Percentiles rank a stretch among this genome's conserved stretches.
These are phyloP conservation scores for Xanthoconium stramineum DNA, from an alignment of 768 basidiomycete genomes.

Conservation along the genomic window DNA sequence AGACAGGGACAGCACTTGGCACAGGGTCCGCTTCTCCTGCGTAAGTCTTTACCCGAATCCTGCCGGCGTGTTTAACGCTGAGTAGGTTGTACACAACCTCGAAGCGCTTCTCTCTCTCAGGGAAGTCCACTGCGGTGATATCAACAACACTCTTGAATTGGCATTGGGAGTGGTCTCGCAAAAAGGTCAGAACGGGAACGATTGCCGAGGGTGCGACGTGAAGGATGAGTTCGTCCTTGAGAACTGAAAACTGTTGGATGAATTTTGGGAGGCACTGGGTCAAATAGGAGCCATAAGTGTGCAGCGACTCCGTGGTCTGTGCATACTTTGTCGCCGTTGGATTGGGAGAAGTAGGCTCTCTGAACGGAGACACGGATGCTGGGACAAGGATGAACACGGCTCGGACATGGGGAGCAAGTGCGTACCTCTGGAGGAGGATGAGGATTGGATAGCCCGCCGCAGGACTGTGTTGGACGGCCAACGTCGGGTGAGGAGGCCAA, in stretches of 20 bases:
- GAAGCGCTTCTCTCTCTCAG: constrained; percentile 88
- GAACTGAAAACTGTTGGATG: constrained; percentile 96
- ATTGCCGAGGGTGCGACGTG: constrained; percentile 82
- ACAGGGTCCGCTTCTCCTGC: constrained; percentile 91
- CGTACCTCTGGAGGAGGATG: constrained; percentile 47
- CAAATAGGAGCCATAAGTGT: constrained; percentile 91
- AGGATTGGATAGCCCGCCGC: constrained; percentile 47
- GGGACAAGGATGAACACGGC: constrained; percentile 13
- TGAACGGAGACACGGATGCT: constrained; percentile 79
- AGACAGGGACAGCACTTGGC: constrained; percentile 75
- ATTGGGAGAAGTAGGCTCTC: constrained; percentile 87
- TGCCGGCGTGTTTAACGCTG: constrained; percentile 70
- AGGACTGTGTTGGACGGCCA: constrained; percentile 23
- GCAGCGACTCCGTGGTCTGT: constrained; percentile 72
- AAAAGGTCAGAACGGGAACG: constrained; percentile 83
- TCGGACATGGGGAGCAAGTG: not conserved
- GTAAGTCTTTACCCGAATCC: constrained; percentile 97
- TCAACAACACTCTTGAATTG: constrained; percentile 94
- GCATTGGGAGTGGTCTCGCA: constrained; percentile 93
- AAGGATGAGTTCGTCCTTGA: constrained; percentile 92
- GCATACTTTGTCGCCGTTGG: constrained; percentile 71
- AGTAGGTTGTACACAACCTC: constrained; percentile 97
- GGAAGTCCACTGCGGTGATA: constrained; percentile 93
- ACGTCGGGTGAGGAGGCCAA: constrained; percentile 40
- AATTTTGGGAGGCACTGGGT: constrained; percentile 93